A percentile compares a stretch with the other conserved stretches of the same genome.
Conservation (phyloP, 2,329 filamentous ascomycete genomes). For the Kalaharituber pfeilii region DNA sequence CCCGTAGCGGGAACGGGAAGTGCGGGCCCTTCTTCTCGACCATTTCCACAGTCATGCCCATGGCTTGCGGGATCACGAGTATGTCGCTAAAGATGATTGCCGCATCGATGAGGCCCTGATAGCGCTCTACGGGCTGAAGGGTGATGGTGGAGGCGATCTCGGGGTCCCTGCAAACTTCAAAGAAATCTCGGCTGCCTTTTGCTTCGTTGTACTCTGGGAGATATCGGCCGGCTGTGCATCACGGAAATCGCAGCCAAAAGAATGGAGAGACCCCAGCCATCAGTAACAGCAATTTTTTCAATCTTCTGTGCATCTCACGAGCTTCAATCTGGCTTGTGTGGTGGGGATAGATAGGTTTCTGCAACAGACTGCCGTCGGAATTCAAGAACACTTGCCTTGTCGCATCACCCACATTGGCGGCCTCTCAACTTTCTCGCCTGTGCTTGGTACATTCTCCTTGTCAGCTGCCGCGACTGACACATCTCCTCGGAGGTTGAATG, state of each 20-base stretch:
- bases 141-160: slow-evolving; percentile 88
- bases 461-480: slow-evolving; percentile 1
- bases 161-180: slow-evolving; percentile 86
- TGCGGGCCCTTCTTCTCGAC: slow-evolving; percentile 91
- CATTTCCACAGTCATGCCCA: slow-evolving; percentile 99
- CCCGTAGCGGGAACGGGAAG: slow-evolving; percentile 69
- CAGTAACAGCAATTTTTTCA: too few relatives aligned
- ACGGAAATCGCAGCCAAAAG: neutral
- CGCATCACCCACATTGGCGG: slow-evolving; percentile 99
- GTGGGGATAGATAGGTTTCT: neutral
- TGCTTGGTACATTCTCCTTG: slow-evolving; percentile 11
- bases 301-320: too few relatives aligned
- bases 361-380: slow-evolving; percentile 1
- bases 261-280: too few relatives aligned
- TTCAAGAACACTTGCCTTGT: slow-evolving; percentile 48
- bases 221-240: slow-evolving; percentile 64
- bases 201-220: slow-evolving; percentile 90
- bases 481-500: neutral
- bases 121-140: slow-evolving; percentile 86
- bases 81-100: slow-evolving; percentile 99
- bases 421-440: slow-evolving; percentile 78
- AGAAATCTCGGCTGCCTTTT: slow-evolving; percentile 83
- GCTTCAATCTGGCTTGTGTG: neutral
- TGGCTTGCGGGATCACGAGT: slow-evolving; percentile 87
- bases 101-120: slow-evolving; percentile 74